These are phyloP conservation scores for Oryza rufipogon DNA, from an alignment of 176 grass and related monocot genomes.

Conservation along the genomic window DNA sequence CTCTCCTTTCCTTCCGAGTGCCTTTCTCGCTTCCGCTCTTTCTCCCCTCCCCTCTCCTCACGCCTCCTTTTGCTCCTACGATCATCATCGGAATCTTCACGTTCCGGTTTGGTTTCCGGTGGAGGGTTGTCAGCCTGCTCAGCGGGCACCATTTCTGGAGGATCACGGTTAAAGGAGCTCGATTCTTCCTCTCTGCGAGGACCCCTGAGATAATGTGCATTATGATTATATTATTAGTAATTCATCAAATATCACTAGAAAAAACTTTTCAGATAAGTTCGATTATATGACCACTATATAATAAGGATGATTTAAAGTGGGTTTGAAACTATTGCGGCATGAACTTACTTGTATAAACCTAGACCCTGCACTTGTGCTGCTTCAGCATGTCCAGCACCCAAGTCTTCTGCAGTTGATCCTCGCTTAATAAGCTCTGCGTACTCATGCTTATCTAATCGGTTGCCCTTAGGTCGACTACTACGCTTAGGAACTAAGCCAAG, in stretches of 20 bases:
- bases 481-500: conserved; percentile 96
- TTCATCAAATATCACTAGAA: conserved; percentile 1
- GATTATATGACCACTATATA: not conserved
- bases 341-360: conserved; percentile 89
- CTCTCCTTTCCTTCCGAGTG: conserved; percentile 47
- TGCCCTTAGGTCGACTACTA: conserved; percentile 64
- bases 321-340: not conserved
- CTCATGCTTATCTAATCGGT: conserved; percentile 88
- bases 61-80: conserved; percentile 53
- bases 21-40: conserved; percentile 44
- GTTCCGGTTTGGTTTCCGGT: conserved; percentile 47
- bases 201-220: conserved; percentile 51
- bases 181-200: conserved; percentile 52
- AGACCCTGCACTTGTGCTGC: conserved; percentile 92
- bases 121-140: conserved; percentile 33
- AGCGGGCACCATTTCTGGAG: conserved; percentile 45
- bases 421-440: conserved; percentile 95
- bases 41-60: conserved; percentile 54
- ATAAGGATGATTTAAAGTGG: not conserved
- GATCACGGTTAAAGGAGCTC: conserved; percentile 43
- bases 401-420: conserved; percentile 90
- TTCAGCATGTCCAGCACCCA: conserved; percentile 90
- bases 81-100: conserved; percentile 60
- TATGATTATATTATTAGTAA: conserved; percentile 22
- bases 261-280: not conserved